A percentile compares a stretch with the other conserved stretches of the same genome.
These are phyloP conservation scores for Zalaria sp. DNA, from an alignment of 2,329 filamentous ascomycete species.

Conservation along the genomic window DNA sequence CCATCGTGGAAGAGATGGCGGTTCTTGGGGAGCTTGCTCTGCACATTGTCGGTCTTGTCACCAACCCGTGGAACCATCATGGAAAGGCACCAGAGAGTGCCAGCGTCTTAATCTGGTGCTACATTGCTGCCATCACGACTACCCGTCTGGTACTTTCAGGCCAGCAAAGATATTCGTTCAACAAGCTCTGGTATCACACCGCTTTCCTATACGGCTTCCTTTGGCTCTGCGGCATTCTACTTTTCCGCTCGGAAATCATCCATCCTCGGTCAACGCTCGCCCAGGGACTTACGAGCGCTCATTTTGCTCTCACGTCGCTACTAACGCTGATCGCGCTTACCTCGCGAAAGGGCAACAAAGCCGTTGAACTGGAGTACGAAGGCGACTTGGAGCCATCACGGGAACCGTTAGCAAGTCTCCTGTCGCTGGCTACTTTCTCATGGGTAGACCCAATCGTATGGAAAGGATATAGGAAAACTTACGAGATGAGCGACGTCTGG, in stretches of 20 bases:
- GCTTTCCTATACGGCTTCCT: constrained; percentile 67
- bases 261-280: constrained; percentile 53
- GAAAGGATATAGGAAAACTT: constrained; percentile 72
- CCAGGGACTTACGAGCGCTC: constrained; percentile 51
- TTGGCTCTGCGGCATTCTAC: constrained; percentile 62
- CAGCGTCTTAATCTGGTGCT: constrained; percentile 64
- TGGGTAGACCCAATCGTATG: constrained; percentile 88
- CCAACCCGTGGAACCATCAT: constrained; percentile 40
- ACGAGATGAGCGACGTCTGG: constrained; percentile 81
- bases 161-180: constrained; percentile 48
- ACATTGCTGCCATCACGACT: constrained; percentile 59
- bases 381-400: constrained; percentile 73
- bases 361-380: constrained; percentile 77
- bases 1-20: constrained; percentile 61
- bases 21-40: constrained; percentile 57
- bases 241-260: constrained; percentile 77
- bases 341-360: constrained; percentile 83
- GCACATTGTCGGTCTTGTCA: constrained; percentile 50
- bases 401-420: constrained; percentile 75
- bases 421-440: constrained; percentile 74
- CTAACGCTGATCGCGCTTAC: constrained; percentile 64
- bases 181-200: constrained; percentile 84
- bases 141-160: constrained; percentile 54
- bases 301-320: constrained; percentile 62
- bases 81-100: constrained; percentile 48